Evolutionary conservation across 176 grass and related monocot species (phyloP), one percentile per base, ranked within the genome.

Genomic region (Dendrocalamus sinicus): DNA sequence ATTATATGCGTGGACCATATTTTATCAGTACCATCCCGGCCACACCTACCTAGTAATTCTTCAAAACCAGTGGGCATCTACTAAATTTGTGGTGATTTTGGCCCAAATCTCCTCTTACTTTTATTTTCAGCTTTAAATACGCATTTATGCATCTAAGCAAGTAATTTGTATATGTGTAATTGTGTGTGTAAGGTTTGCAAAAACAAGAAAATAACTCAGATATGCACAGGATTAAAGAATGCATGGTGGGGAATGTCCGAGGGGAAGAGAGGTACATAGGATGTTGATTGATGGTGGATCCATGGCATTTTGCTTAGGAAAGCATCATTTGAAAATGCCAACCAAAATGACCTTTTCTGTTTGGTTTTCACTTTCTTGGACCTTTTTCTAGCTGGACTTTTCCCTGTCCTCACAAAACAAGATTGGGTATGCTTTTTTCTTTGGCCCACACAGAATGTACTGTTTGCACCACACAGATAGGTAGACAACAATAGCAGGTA

Each of bases 251-350:
- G 50, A 79, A 87, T 79, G 67, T 61, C 74, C 51, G 12, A 72
- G 47, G 46, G 10, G 8, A 69, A 35, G 54, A 72, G 46, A 59
- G 55, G 28, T 16, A 67, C 58, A 67, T 45, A n/a, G 62, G 79
- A 83, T 87, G 89, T 9, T 73, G 74, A 87, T 74, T 90, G 89
- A 4, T 73, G 67, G 67, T 74, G 39, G 60, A 47, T 60, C 8
- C 67, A 74, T 86, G 74, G 15, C 48, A 24, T 74, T 83, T 87
- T 79, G 67, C 73, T 67, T 72, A 41, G 30, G 35, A 40, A 72
- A 78, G 8, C 32, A 51, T 80, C 59, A 48, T 60, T 47, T 12
- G 57, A 57, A 76, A 81, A 72, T 45, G 2, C 19, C 65, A 78
- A 52, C 15, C 26, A 47, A 39, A 76, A 10, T 48, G 72, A 1